phyloP scores from a whole-genome alignment of 345 rosid species.

The Leavenworthia alabamica region DNA sequence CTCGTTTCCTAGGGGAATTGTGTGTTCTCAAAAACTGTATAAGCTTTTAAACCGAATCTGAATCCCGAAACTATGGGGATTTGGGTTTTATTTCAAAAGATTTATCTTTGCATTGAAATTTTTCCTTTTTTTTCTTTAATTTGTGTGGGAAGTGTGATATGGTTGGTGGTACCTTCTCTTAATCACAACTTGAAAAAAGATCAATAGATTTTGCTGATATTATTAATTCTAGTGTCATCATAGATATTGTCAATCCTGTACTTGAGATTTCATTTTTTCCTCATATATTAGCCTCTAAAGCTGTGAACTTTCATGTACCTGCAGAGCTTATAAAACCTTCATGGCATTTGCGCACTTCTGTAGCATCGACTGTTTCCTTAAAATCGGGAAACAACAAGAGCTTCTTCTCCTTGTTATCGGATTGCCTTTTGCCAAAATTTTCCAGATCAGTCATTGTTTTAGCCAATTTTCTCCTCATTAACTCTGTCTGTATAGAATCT shows the following conservation, averaged over 20 bases:
- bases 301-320: conserved; percentile 13
- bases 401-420: conserved; percentile 70
- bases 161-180: not conserved
- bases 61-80: not conserved
- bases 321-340: conserved; percentile 69
- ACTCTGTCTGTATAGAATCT: conserved; percentile 41
- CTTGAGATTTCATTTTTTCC: not conserved
- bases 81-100: not conserved
- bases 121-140: not conserved
- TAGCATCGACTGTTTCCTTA: conserved; percentile 84
- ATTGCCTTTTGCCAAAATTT: conserved; percentile 67
- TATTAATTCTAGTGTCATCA: not conserved
- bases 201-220: not conserved
- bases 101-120: not conserved
- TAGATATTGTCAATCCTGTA: not conserved
- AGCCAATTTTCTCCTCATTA: conserved; percentile 47
- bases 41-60: not conserved
- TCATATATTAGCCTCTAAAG: not conserved
- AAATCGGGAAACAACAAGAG: conserved; percentile 77
- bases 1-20: not conserved
- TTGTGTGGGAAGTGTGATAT: not conserved
- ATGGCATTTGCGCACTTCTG: conserved; percentile 70
- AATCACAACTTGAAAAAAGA: not conserved
- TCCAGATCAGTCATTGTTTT: conserved; percentile 45
- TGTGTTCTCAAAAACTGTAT: not conserved